These are phyloP conservation scores for Lactarius evosmus DNA, from an alignment of 768 basidiomycete genomes.

Conservation along the genomic window DNA sequence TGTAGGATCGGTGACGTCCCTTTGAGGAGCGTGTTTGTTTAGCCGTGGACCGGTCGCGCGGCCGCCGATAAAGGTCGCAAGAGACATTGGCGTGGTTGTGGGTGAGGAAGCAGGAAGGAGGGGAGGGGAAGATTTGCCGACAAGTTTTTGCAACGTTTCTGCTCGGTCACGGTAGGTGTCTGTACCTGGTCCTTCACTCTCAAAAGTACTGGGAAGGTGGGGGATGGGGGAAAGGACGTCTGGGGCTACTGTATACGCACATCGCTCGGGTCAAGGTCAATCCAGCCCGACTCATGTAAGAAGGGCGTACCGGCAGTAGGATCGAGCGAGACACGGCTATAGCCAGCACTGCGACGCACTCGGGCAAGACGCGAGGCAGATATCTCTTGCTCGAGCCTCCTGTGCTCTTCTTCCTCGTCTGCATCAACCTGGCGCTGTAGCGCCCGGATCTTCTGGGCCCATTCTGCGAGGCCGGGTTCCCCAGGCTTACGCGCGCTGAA, in stretches of 20 bases:
- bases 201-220: background rate
- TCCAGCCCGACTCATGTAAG: constrained; percentile 2
- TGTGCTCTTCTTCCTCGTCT: constrained; percentile 75
- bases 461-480: constrained; percentile 71
- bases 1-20: constrained; percentile 59
- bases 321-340: constrained; percentile 41
- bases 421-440: constrained; percentile 79
- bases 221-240: constrained; percentile 4
- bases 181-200: background rate
- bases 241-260: background rate
- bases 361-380: constrained; percentile 46
- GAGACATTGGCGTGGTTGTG: constrained; percentile 53
- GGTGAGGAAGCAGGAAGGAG: constrained; percentile 9
- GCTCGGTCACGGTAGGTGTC: constrained; percentile 7
- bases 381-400: constrained; percentile 58
- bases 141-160: constrained; percentile 17
- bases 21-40: constrained; percentile 68
- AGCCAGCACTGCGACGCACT: constrained; percentile 42
- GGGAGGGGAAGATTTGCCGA: constrained; percentile 8
- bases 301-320: constrained; percentile 28
- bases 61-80: constrained; percentile 82
- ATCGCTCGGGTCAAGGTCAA: constrained; percentile 21
- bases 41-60: constrained; percentile 70
- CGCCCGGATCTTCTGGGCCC: constrained; percentile 77
- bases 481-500: constrained; percentile 37